Evolutionary conservation across 2,329 filamentous ascomycete genomes (phyloP).

Genomic region (Fusarium sp.): DNA sequence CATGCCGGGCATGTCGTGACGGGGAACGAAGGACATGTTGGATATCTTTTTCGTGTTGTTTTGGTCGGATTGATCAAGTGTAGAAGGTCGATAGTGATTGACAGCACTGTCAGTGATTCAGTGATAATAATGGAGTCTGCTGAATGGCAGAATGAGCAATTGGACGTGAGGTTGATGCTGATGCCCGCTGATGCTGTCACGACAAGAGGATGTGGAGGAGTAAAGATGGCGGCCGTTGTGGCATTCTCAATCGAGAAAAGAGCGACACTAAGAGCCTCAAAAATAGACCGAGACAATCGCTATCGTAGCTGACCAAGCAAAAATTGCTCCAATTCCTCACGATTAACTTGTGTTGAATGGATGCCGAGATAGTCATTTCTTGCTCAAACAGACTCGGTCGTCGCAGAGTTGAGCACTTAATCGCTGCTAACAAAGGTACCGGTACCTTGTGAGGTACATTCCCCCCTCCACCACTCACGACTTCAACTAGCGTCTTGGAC

Average conservation of each 20-base stretch:
- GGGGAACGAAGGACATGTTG: slow-evolving; percentile 38
- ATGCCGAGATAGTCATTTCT: slow-evolving; percentile 15
- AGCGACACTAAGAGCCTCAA: background rate
- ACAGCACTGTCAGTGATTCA: background rate
- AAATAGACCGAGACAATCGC: background rate
- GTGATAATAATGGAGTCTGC: background rate
- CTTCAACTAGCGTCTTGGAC: background rate
- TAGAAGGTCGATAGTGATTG: background rate
- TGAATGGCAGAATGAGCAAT: background rate
- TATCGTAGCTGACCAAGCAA: background rate
- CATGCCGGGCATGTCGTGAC: slow-evolving; percentile 43
- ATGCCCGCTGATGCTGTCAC: background rate
- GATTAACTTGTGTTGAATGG: background rate
- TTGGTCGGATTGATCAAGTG: background rate
- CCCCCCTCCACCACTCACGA: background rate
- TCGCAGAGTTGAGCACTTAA: background rate
- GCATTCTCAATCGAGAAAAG: background rate
- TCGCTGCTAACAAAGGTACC: slow-evolving; percentile 13
- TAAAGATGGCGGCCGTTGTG: background rate
- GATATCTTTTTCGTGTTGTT: background rate
- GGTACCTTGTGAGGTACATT: slow-evolving; percentile 28
- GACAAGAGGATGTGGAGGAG: background rate
- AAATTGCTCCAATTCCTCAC: background rate
- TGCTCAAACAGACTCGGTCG: slow-evolving; percentile 33
- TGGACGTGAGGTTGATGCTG: background rate